Base-by-base conservation (phyloP, 1,284 basidiomycete genomes). In the Volvariella volvacea region DNA sequence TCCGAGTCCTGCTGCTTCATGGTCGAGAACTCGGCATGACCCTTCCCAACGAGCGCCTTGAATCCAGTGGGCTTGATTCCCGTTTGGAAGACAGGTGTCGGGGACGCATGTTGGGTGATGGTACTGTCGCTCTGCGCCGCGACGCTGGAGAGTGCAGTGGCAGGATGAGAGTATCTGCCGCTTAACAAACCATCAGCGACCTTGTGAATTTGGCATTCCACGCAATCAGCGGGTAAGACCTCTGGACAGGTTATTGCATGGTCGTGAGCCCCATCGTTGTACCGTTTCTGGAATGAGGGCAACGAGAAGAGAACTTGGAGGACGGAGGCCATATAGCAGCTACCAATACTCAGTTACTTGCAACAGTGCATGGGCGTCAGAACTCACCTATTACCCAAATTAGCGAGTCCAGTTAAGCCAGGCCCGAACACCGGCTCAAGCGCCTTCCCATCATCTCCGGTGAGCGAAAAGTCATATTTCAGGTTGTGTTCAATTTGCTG, bases 1-100 rank as follows among this genome's bases (percentile, higher is more conserved):
- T 97, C 93, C 1, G 94, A 83, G 58, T 99, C 95, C 62, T 99
- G 95, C 64, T 99, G 94, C 37, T 82, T 78, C 94, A 98, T 98
- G 15, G 93, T 98, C 22, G 89, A 76, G 58, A 99, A 99, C 66
- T 98, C 95, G 42, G 82, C 80, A 58, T 99, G 95, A 0, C 92
- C 92, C 55, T 88, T 89, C 2, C 95, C 95, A 30, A 98, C 78
- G 12, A 98, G 76, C 1, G 81, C 70, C 64, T 98, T 98, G 73
- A 98, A 93, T 58, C 83, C 83, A 2, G 73, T 73, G 0, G 95
- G 96, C 31, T 78, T 78, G 42, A 99, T 67, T 0, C 95, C 95
- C 21, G 80, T 81, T 60, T 98, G 94, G 73, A 95, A 97, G 10
- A 78, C 71, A 0, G 76, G 76, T 3, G 67, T 69, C 9, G 70